Evolutionary conservation across 2,329 filamentous ascomycete species (phyloP).

Genomic region (Ophiostoma sp.): DNA sequence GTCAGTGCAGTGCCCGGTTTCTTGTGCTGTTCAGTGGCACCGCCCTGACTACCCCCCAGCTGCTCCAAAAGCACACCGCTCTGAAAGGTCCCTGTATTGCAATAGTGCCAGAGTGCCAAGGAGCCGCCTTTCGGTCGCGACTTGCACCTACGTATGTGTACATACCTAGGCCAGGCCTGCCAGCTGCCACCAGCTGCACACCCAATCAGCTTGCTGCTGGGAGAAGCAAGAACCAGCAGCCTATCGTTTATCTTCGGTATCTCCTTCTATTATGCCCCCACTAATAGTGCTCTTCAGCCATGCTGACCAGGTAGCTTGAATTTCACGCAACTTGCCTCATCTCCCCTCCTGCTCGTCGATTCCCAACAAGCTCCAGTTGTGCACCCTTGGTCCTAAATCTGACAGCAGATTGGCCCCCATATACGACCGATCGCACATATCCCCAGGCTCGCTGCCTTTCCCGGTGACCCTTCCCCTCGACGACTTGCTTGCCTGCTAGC

Average conservation of each 20-base stretch:
- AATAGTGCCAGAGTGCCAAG: too few species aligned
- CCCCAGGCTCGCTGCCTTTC: neutral
- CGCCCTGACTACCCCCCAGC: neutral
- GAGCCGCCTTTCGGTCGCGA: too few species aligned
- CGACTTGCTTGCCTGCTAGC: neutral
- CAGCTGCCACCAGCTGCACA: slow-evolving; percentile 23
- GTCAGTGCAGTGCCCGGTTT: slow-evolving; percentile 8
- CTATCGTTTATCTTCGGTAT: neutral
- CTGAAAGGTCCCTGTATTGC: neutral
- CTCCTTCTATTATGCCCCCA: neutral
- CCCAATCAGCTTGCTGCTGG: too few species aligned
- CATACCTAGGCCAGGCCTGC: neutral
- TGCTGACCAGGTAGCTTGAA: slow-evolving; percentile 20
- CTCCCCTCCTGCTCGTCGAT: neutral
- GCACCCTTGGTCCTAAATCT: neutral
- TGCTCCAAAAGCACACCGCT: neutral
- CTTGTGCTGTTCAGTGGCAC: neutral
- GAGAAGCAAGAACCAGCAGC: neutral
- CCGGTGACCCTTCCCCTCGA: neutral
- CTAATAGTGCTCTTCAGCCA: slow-evolving; percentile 3
- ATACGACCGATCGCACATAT: neutral
- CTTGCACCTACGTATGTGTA: too few species aligned
- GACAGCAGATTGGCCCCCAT: neutral
- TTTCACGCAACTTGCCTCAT: slow-evolving; percentile 23
- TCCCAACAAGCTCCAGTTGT: neutral